Conservation (phyloP, 2,329 filamentous ascomycete species). For the Aspergillus neotritici region DNA sequence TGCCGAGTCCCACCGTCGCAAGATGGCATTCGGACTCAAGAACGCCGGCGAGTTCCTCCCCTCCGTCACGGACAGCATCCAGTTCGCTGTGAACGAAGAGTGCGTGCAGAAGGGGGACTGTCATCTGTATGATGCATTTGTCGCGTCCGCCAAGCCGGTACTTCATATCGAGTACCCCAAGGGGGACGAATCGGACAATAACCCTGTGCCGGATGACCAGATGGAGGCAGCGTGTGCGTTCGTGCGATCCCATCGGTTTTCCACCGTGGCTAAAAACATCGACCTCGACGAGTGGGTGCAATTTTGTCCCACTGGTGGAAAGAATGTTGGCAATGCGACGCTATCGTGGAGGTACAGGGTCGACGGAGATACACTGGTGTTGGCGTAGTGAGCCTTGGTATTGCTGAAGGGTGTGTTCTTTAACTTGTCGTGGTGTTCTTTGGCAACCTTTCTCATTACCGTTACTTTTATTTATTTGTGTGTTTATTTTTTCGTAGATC, state of each 20-base stretch:
- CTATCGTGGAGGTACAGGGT: no score
- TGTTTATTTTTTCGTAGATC: no score
- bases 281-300: slow-evolving; percentile 58
- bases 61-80: slow-evolving; percentile 46
- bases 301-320: slow-evolving; percentile 41
- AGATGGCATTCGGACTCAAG: slow-evolving; percentile 62
- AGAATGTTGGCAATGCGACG: no score
- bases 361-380: no score
- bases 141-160: slow-evolving; percentile 58
- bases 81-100: slow-evolving; percentile 67
- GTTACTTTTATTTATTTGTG: no score
- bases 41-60: slow-evolving; percentile 59
- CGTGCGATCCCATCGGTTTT: slow-evolving; percentile 48
- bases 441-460: no score
- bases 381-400: no score
- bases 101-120: slow-evolving; percentile 60
- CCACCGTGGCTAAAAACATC: slow-evolving; percentile 64
- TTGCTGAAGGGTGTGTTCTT: no score
- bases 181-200: slow-evolving; percentile 38
- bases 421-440: no score
- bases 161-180: slow-evolving; percentile 68
- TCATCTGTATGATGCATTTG: slow-evolving; percentile 52
- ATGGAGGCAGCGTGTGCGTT: slow-evolving; percentile 45
- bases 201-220: slow-evolving; percentile 28
- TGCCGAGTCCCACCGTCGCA: slow-evolving; percentile 46